Base-by-base conservation (phyloP, 164 flowering plant species). In the Protea cynaroides region DNA sequence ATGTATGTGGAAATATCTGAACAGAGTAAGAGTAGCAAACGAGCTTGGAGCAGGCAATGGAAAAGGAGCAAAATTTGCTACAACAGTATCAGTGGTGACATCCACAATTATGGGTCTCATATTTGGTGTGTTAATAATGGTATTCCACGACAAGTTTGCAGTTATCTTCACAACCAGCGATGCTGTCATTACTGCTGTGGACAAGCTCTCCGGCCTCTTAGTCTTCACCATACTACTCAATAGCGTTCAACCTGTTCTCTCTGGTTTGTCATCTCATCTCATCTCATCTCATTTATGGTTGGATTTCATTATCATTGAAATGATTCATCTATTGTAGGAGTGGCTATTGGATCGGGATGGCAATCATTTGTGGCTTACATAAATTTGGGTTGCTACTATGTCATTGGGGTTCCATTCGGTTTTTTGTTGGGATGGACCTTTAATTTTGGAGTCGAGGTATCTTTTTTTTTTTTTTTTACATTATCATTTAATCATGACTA, bases 281-380 rank as follows among this genome's bases (percentile, higher is more conserved):
- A 1, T 36, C 7, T 11, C 10, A 19, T 11, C 13, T 24, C 23
- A n/a, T 53, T 23, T 23, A 21, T 44, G 8, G 12, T 15, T 1
- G 17, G 34, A 29, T 29, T 29, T 29, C 34, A 29, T 29, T 29
- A 29, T 29, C 5, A n/a, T n/a, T n/a, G n/a, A n/a, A n/a, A n/a
- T n/a, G 34, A 5, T 5, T 29, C 34, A 29, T 29, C 34, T 58
- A 46, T 64, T 61, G n/a, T 69, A 89, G 96, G 96, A 5, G 92
- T 84, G 37, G 92, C 92, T 0, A 77, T 89, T 53, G 96, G 90
- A 21, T 84, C 81, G 19, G 96, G 92, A 43, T 83, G 96, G 96
- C 96, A 89, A 78, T 82, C 76, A 1, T 54, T 36, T 0, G 88
- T 81, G 19, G 92, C 92, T 1, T 83, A 74, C 55, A 65, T 89